Evolutionary conservation across 495 filamentous ascomycete genomes (phyloP).

Genomic region (Hypoxylon crocopeplum): DNA sequence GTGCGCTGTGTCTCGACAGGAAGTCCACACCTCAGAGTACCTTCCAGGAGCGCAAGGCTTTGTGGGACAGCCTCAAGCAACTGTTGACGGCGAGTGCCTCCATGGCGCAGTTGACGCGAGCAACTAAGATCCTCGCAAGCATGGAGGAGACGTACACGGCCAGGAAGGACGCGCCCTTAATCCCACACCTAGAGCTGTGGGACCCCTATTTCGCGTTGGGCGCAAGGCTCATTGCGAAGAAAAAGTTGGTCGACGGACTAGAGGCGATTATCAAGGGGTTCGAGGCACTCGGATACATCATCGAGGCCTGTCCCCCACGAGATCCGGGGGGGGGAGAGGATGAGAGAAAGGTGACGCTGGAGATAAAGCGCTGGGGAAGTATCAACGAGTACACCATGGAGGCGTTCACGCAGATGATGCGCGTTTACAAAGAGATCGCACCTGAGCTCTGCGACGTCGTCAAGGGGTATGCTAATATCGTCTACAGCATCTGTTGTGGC

Average conservation of each 20-base stretch:
- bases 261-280: constrained; percentile 41
- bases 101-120: constrained; percentile 9
- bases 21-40: constrained; percentile 17
- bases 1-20: constrained; percentile 45
- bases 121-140: constrained; percentile 27
- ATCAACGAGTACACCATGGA: constrained; percentile 38
- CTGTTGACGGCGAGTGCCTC: neutral
- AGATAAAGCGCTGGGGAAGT: constrained; percentile 54
- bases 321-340: neutral
- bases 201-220: constrained; percentile 41
- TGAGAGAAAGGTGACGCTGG: constrained; percentile 16
- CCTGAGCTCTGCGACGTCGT: constrained; percentile 40
- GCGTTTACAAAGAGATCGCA: constrained; percentile 39
- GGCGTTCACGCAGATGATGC: constrained; percentile 46
- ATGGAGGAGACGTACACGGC: constrained; percentile 44
- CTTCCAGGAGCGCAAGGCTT: neutral
- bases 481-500: constrained; percentile 50
- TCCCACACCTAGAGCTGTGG: constrained; percentile 44
- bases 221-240: constrained; percentile 8
- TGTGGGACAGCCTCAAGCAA: neutral
- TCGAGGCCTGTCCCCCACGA: constrained; percentile 42
- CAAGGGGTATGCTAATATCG: constrained; percentile 43
- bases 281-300: constrained; percentile 49
- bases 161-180: constrained; percentile 33
- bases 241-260: constrained; percentile 33